Evolutionary conservation across 805 yeast species (phyloP), one percentile per base, ranked within the genome.

Genomic region (Saccharomyces kudriavzevii): DNA sequence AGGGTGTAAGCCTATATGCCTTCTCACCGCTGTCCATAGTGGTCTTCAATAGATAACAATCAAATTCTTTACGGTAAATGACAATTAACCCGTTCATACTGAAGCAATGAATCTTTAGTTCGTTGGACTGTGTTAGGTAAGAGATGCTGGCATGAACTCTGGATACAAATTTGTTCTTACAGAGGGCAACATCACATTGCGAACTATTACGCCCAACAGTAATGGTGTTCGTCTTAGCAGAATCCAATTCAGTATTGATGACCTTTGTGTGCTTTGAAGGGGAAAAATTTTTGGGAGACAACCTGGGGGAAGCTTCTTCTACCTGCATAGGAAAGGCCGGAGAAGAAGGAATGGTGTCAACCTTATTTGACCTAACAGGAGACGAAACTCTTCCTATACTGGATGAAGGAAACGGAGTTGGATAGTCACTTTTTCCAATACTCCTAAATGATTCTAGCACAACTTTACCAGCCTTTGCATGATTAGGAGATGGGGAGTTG

Each of bases 81-180:
- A 90, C 78, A 10, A 80, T 77, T 50, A 87, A 71, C 11, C 97
- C 97, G 67, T 92, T 92, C 71, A 83, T 79, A 4, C 98, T 97
- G 52, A 82, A 67, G 69, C 97, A 92, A 46, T 78, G 78, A 49
- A 92, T 66, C 13, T 70, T 73, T 47, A 89, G 66, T 48, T 74
- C 60, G 35, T 78, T 71, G 9, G 68, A 65, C 2, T 63, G 64
- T 1, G 72, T 60, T 26, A 73, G 64, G 63, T 78, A 83, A 27
- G 76, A 70, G 5, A 69, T 54, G 30, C 60, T 58, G 11, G 69
- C 68, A 52, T 70, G 73, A 29, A 64, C 65, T 50, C 73, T 63
- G 13, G 72, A 68, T 22, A 70, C 63, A 47, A 62, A 59, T 52
- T 64, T 66, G 48, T 56, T 59, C n/a, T 62, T 64, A n/a, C 72